These are phyloP conservation scores for Aspergillus sp. DNA, from an alignment of 2,329 filamentous ascomycete genomes.

Conservation along the genomic window DNA sequence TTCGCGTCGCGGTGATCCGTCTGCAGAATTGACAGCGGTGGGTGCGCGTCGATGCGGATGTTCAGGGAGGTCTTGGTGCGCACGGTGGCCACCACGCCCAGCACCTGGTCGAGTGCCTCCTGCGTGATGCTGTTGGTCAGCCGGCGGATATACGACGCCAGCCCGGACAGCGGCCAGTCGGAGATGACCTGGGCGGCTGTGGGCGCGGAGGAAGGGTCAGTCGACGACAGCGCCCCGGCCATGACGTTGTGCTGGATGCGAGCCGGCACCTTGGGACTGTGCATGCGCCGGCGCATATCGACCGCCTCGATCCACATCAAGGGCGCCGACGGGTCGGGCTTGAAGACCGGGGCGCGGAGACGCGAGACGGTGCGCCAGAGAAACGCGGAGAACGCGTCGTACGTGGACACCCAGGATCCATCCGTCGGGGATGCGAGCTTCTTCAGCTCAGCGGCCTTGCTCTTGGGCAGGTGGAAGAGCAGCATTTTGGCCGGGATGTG, in stretches of 20 bases:
- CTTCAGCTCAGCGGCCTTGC: conserved; percentile 36
- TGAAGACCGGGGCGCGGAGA: conserved; percentile 26
- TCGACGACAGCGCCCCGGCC: conserved; percentile 15
- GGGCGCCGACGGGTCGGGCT: conserved; percentile 17
- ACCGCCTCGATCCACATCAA: conserved; percentile 31
- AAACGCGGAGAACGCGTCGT: conserved; percentile 37
- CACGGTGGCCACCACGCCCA: conserved; percentile 25
- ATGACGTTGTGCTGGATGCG: conserved; percentile 32
- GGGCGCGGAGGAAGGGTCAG: conserved; percentile 17
- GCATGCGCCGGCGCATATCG: conserved; percentile 32
- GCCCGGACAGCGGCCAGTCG: conserved; percentile 23
- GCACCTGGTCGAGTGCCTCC: conserved; percentile 19
- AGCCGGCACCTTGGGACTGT: conserved; percentile 20
- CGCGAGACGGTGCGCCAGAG: conserved; percentile 34
- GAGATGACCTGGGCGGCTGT: conserved; percentile 28
- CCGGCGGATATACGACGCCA: conserved; percentile 30
- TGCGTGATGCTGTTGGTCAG: conserved; percentile 29
- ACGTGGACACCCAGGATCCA: conserved; percentile 38
- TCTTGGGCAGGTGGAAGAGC: conserved; percentile 38
- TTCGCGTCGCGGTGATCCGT: conserved; percentile 30
- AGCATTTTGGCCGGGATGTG: conserved; percentile 14
- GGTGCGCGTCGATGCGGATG: conserved; percentile 25
- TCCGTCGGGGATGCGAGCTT: conserved; percentile 23
- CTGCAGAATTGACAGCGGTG: conserved; percentile 26
- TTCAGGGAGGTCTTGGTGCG: conserved; percentile 30